phyloP scores from a whole-genome alignment of 192 early-diverging fungal species.

The Geranomyces variabilis region DNA sequence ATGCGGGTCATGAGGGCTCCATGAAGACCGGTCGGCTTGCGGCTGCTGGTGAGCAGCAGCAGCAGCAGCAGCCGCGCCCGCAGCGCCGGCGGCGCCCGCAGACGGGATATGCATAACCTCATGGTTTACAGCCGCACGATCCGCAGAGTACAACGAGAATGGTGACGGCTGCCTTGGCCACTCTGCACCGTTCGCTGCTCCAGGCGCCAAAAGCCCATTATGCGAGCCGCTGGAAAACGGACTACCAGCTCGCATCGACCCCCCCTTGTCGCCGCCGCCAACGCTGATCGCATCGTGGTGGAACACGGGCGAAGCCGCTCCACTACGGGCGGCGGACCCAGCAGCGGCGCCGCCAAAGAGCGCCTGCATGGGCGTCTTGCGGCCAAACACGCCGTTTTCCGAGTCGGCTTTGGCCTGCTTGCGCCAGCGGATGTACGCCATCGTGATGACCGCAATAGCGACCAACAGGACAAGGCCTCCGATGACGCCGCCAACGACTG shows the following conservation, averaged over 20 bases:
- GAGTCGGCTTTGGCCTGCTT: neutral
- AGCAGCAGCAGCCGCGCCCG: neutral
- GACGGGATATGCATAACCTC: neutral
- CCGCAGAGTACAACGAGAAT: neutral
- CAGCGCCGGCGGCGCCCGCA: neutral
- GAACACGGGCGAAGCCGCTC: neutral
- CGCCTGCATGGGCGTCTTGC: constrained; percentile 17
- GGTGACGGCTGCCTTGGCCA: constrained; percentile 7
- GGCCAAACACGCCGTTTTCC: constrained; percentile 12
- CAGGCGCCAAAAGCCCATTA: constrained; percentile 1
- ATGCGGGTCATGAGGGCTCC: too few species aligned
- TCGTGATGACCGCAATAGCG: constrained; percentile 12
- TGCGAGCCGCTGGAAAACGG: constrained; percentile 8
- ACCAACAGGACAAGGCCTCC: constrained; percentile 24
- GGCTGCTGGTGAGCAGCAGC: neutral
- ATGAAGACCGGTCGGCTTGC: too few species aligned
- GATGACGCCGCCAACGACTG: constrained; percentile 19
- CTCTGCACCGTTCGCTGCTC: neutral
- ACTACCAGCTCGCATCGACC: constrained; percentile 6
- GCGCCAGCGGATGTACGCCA: constrained; percentile 20
- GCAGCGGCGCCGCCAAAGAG: constrained; percentile 19
- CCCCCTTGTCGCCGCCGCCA: neutral
- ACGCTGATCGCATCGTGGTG: constrained; percentile 22
- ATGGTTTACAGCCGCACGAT: neutral
- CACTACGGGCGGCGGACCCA: neutral